Conservation (phyloP, 2,329 filamentous ascomycete genomes). For the Cladosporium sp. region DNA sequence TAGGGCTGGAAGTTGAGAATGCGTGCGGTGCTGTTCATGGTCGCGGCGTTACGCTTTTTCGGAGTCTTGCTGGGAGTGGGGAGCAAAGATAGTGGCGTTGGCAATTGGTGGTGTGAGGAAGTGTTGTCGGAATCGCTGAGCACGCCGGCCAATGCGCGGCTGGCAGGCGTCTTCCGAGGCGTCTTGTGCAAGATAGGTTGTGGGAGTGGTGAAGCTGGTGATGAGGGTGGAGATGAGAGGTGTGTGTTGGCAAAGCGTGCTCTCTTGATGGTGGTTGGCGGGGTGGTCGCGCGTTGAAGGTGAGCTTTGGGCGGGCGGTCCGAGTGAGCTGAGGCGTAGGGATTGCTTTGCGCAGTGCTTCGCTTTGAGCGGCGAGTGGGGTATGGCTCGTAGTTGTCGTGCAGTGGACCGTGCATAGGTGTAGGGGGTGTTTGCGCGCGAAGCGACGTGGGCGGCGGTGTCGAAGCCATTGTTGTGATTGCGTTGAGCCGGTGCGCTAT, state of each 20-base stretch:
- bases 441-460: slow-evolving; percentile 10
- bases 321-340: slow-evolving; percentile 45
- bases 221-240: slow-evolving; percentile 46
- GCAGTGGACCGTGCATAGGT: slow-evolving; percentile 63
- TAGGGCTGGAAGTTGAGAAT: slow-evolving; percentile 57
- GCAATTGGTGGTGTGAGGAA: slow-evolving; percentile 5
- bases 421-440: slow-evolving; percentile 66
- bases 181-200: slow-evolving; percentile 21
- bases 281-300: slow-evolving; percentile 24
- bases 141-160: slow-evolving; percentile 15
- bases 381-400: slow-evolving; percentile 71
- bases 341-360: slow-evolving; percentile 41
- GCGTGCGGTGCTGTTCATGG: slow-evolving; percentile 52
- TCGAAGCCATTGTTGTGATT: slow-evolving; percentile 14
- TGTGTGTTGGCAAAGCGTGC: slow-evolving; percentile 48
- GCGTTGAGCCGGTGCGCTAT: slow-evolving; percentile 17
- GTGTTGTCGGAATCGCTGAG: slow-evolving; percentile 17
- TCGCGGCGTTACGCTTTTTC: slow-evolving; percentile 52
- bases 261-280: slow-evolving; percentile 34
- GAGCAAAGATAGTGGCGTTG: slow-evolving; percentile 53
- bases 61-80: slow-evolving; percentile 79
- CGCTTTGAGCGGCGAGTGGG: slow-evolving; percentile 50
- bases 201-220: slow-evolving; percentile 37
- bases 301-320: slow-evolving; percentile 23
- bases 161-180: slow-evolving; percentile 20